Percentiles rank a stretch among this genome's conserved stretches.
Evolutionary conservation across 2,329 filamentous ascomycete species (phyloP).

Genomic region (Pseudogymnoascus sp.): DNA sequence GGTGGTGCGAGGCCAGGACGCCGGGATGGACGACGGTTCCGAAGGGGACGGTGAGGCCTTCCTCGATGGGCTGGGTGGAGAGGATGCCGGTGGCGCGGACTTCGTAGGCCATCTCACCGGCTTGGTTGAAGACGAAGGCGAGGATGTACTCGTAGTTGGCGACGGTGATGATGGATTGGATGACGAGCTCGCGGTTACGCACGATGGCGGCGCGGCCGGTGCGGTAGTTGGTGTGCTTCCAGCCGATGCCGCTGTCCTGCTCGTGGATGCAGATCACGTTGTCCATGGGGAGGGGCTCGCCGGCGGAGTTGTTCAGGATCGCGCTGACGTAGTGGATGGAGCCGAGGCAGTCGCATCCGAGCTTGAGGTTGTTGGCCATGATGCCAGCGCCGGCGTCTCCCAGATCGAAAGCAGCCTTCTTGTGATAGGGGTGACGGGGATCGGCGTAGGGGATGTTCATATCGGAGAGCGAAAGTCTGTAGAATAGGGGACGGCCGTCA

Average conservation of each 20-base stretch:
- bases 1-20: conserved; percentile 62
- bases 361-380: conserved; percentile 61
- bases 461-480: conserved; percentile 57
- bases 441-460: conserved; percentile 56
- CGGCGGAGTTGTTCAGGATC: conserved; percentile 51
- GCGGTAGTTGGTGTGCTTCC: conserved; percentile 65
- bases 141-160: conserved; percentile 69
- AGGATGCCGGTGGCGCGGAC: conserved; percentile 62
- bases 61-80: conserved; percentile 59
- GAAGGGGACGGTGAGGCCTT: conserved; percentile 55
- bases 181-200: conserved; percentile 56
- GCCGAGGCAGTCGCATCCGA: conserved; percentile 64
- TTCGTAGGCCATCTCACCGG: conserved; percentile 59
- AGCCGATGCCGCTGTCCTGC: conserved; percentile 58
- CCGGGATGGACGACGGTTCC: conserved; percentile 63
- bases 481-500: conserved; percentile 57
- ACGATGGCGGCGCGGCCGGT: conserved; percentile 56
- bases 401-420: conserved; percentile 63
- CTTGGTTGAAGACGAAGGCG: conserved; percentile 65
- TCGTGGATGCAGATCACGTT: conserved; percentile 65
- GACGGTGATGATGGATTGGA: conserved; percentile 65
- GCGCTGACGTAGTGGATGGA: conserved; percentile 61
- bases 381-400: conserved; percentile 59
- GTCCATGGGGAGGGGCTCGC: conserved; percentile 50
- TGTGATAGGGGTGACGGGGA: conserved; percentile 59